Evolutionary conservation across 257 asterid species (phyloP), one percentile per base, ranked within the genome.

Genomic region (Phtheirospermum japonicum): DNA sequence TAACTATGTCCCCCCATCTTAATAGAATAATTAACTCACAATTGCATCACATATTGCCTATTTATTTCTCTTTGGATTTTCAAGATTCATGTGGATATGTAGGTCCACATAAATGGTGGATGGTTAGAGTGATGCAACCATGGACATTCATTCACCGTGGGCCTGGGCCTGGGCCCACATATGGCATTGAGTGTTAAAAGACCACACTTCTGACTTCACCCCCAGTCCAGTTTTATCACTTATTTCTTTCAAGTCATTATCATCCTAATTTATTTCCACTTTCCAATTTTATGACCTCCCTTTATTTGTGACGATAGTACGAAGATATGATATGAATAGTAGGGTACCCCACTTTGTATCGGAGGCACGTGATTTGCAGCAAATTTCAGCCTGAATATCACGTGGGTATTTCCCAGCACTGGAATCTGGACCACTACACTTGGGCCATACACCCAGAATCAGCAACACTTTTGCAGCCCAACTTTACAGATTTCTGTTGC

Each of bases 331-430:
- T 23, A 23, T 23, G 28, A 23, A 23, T 1, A 23, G 28, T 1
- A 23, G 28, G 28, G 28, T 23, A 23, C 28, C 28, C 28, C 28
- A 23, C 0, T 49, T 34, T 2, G 40, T 9, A 14, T 5, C 8
- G 4, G 33, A 20, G 68, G 66, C 70, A 72, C 74, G 71, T 68
- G 74, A 73, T 53, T 37, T 31, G 28, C 12, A 30, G 6, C 16
- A 16, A 17, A 19, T 55, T 66, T 60, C 60, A 6, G 53, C 66
- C 53, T 63, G 63, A 39, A 57, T 3, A 40, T 73, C 74, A 68
- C 75, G 68, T 68, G 73, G 73, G 62, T 46, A 66, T 12, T 9
- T 12, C 49, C n/a, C n/a, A n/a, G n/a, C n/a, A n/a, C n/a, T n/a
- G n/a, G n/a, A n/a, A 2, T 58, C 59, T 48, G 76, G 76, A 59